Evolutionary conservation across 73 alveolate species (phyloP), one percentile per base, ranked within the genome.

Genomic region (Effrenium voratum): DNA sequence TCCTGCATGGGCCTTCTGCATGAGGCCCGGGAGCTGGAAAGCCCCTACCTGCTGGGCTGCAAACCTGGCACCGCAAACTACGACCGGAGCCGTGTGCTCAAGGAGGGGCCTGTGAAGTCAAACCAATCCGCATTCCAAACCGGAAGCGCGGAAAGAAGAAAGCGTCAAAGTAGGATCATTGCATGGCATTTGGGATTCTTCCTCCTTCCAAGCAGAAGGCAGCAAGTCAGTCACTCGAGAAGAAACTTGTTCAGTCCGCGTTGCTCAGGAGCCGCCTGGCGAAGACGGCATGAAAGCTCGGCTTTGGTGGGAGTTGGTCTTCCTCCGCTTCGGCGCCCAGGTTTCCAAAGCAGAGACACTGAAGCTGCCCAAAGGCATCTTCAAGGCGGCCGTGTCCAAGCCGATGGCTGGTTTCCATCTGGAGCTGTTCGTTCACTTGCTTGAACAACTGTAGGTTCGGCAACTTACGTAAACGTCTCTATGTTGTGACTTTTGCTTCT

Each of bases 251-350:
- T 26, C 12, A 15, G n/a, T 8, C 40, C 43, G 43, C n/a, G 15
- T 66, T n/a, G 43, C 40, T 8, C 34, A 10, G 41, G 43, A 66
- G 30, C 40, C 79, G 10, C 79, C 34, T 26, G 30, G 79, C 40
- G 79, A 24, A 46, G 38, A 16, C 46, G 92, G 92, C 28, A 50
- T 85, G 28, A 50, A 63, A 52, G 83, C 70, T 30, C 95, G 83
- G 32, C 84, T 87, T 2, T 87, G 95, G 95, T 87, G 95, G 95
- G 94, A 85, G 94, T 60, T 45, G 40, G 94, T 85, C 44, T 85
- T 85, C 81, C 68, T 87, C 13, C 84, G 95, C 36, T 43, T 59
- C 38, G 95, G 95, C 43, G 94, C 57, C 12, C 80, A 59, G 60
- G 28, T 32, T 57, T 57, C 72, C 34, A 57, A 57, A 57, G 72